A percentile compares a stretch with the other conserved stretches of the same genome.
phyloP scores from a whole-genome alignment of 305 asterid species.

The Fraxinus nigra region DNA sequence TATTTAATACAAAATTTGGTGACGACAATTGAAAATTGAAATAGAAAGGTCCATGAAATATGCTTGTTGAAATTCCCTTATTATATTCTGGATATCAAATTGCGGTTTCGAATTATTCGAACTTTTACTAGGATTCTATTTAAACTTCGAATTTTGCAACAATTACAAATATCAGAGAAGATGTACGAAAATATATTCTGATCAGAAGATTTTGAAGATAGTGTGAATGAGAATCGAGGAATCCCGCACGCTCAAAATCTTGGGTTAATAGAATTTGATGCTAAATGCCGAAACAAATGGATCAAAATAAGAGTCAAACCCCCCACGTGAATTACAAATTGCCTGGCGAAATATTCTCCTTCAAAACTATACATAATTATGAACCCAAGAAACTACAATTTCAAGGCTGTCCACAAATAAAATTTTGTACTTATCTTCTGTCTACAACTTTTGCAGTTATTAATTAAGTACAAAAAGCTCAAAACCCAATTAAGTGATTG shows the following conservation, averaged over 20 bases:
- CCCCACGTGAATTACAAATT: constrained; percentile 54
- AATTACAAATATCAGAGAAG: neutral
- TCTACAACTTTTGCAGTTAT: constrained; percentile 14
- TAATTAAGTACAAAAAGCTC: constrained; percentile 29
- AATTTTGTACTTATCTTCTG: neutral
- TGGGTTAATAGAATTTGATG: constrained; percentile 3
- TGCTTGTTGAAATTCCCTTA: neutral
- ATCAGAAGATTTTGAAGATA: neutral
- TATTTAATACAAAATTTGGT: neutral
- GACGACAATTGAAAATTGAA: neutral
- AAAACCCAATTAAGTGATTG: constrained; percentile 29
- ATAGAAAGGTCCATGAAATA: neutral
- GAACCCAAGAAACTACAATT: constrained; percentile 28
- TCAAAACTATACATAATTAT: constrained; percentile 3
- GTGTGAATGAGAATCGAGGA: constrained; percentile 10
- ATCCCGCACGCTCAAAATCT: neutral
- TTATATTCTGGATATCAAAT: no score
- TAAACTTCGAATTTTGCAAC: neutral
- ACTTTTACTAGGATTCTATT: neutral
- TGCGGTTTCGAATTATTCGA: neutral
- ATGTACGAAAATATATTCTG: neutral
- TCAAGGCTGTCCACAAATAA: constrained; percentile 19
- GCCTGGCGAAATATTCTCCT: constrained; percentile 34
- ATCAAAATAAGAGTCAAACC: constrained; percentile 46
- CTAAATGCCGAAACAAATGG: constrained; percentile 22